Conservation (phyloP, 2,329 filamentous ascomycete species). For the Fusarium acutatum region DNA sequence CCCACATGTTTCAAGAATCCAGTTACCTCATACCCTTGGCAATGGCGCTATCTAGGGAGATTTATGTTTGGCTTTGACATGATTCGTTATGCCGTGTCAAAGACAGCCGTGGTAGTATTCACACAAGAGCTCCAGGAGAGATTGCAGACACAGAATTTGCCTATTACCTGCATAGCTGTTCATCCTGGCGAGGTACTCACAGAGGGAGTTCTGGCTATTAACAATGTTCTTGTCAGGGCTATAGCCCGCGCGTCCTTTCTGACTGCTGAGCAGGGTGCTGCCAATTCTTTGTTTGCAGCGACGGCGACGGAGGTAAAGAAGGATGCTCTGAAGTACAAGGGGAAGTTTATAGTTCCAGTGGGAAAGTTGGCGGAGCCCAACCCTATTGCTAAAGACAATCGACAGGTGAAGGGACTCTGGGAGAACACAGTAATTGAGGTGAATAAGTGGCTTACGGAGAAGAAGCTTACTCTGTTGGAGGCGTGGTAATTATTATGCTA, state of each 20-base stretch:
- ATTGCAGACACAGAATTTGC: fast-evolving
- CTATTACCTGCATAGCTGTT: neutral
- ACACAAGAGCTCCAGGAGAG: fast-evolving
- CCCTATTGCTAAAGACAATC: neutral
- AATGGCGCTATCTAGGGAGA: neutral
- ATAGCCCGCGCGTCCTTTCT: neutral
- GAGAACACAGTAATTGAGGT: neutral
- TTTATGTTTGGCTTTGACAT: neutral
- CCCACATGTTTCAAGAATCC: fast-evolving
- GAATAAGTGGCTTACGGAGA: fast-evolving
- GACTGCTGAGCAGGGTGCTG: neutral
- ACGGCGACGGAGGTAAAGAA: neutral
- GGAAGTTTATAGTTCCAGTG: neutral
- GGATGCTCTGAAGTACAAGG: neutral
- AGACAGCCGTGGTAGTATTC: fast-evolving
- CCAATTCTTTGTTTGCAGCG: neutral
- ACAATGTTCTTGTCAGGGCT: fast-evolving
- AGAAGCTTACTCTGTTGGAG: fast-evolving
- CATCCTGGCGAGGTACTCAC: neutral
- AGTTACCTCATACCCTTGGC: fast-evolving
- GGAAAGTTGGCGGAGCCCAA: neutral
- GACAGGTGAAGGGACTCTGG: neutral
- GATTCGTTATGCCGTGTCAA: fast-evolving
- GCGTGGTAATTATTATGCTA: neutral
- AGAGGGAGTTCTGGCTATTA: neutral